phyloP scores from a whole-genome alignment of 306 rosid species.

The Trichosanthes cucumerina region DNA sequence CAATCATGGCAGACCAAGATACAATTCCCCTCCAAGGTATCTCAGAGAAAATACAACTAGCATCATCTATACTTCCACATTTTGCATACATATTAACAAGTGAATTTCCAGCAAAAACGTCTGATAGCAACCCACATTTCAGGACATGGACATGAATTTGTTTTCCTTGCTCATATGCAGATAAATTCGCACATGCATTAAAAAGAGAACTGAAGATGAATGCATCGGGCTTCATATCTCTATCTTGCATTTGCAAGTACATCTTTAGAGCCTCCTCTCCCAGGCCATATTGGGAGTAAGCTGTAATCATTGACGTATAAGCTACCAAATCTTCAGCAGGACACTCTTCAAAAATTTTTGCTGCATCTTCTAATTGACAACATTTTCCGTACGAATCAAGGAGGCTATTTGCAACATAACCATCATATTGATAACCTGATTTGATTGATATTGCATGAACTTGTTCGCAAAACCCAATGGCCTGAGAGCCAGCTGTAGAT shows the following conservation, averaged over 20 bases:
- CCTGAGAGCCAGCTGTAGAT: constrained; percentile 52
- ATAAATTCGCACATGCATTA: constrained; percentile 75
- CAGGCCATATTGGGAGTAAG: constrained; percentile 65
- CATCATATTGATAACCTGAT: constrained; percentile 57
- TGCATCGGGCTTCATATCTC: constrained; percentile 49
- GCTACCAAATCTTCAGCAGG: constrained; percentile 70
- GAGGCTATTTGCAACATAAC: constrained; percentile 69
- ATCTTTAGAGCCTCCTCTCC: constrained; percentile 81
- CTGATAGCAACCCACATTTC: constrained; percentile 71
- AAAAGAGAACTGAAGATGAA: constrained; percentile 83
- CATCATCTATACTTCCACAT: constrained; percentile 85
- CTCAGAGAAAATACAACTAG: constrained; percentile 55
- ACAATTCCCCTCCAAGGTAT: constrained; percentile 68
- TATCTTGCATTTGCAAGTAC: constrained; percentile 52
- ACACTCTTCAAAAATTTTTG: constrained; percentile 55
- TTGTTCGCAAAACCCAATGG: constrained; percentile 41
- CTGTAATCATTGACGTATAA: constrained; percentile 85
- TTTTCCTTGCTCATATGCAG: constrained; percentile 86
- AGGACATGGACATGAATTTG: constrained; percentile 73
- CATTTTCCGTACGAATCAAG: constrained; percentile 79
- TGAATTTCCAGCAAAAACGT: constrained; percentile 79
- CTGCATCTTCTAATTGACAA: constrained; percentile 40
- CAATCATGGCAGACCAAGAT: constrained; percentile 96
- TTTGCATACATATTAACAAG: constrained; percentile 92
- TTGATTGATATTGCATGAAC: constrained; percentile 59